Conservation (phyloP, 148 eudicot genomes). For the Silene conica region DNA sequence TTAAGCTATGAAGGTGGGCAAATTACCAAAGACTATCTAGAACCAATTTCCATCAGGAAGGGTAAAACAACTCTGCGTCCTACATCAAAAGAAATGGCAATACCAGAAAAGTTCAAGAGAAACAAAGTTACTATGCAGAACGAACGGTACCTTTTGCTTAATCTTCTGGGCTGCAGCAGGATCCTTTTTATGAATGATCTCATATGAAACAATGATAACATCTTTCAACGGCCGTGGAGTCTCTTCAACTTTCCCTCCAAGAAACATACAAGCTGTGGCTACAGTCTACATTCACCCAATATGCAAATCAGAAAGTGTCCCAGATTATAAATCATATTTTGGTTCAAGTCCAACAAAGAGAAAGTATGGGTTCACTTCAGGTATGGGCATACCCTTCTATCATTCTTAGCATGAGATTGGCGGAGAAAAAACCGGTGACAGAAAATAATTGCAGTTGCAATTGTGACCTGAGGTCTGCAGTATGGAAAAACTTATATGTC, state of each 20-base stretch:
- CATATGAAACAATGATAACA: slow-evolving; percentile 89
- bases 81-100: background rate
- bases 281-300: slow-evolving; percentile 53
- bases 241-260: slow-evolving; percentile 99
- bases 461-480: slow-evolving; percentile 91
- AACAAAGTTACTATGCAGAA: background rate
- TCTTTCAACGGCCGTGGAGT: slow-evolving; percentile 95
- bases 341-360: background rate
- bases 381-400: slow-evolving; percentile 60
- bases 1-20: background rate
- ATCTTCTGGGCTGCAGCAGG: slow-evolving; percentile 76
- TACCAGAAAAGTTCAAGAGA: background rate
- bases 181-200: slow-evolving; percentile 90
- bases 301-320: slow-evolving; percentile 5
- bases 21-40: background rate
- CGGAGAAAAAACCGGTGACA: slow-evolving; percentile 89
- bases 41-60: background rate
- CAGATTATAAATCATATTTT: background rate
- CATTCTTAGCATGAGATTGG: slow-evolving; percentile 83
- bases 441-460: slow-evolving; percentile 82
- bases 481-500: slow-evolving; percentile 7
- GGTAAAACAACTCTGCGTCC: background rate
- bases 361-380: background rate
- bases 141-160: slow-evolving; percentile 69
- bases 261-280: slow-evolving; percentile 97